Percentiles rank a stretch among this genome's conserved stretches.
phyloP scores from a whole-genome alignment of 2,329 filamentous ascomycete species.

The Aschersonia sp. region DNA sequence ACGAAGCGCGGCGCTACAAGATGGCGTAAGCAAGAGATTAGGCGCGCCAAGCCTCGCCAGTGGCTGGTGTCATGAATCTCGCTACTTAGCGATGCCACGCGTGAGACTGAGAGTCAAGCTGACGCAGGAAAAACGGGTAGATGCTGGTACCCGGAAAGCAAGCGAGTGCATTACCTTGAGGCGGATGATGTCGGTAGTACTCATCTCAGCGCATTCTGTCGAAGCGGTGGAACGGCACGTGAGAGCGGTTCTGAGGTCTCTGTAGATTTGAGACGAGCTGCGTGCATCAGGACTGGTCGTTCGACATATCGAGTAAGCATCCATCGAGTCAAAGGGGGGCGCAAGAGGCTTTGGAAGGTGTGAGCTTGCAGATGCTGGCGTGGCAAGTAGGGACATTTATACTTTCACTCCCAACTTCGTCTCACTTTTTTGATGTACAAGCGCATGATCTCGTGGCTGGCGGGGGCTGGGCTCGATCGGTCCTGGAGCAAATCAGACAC shows the following conservation, averaged over 20 bases:
- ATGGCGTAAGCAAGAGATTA: not conserved
- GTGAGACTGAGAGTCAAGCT: too few relatives aligned
- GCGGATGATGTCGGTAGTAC: too few relatives aligned
- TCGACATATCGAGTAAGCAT: slow-evolving; percentile 36
- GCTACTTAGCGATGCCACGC: too few relatives aligned
- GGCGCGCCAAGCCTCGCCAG: not conserved
- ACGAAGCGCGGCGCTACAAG: slow-evolving; percentile 8
- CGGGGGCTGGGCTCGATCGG: not conserved
- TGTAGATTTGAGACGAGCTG: slow-evolving; percentile 32
- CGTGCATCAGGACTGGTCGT: slow-evolving; percentile 25
- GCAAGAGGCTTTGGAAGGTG: too few relatives aligned
- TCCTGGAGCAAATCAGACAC: not conserved
- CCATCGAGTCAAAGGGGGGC: slow-evolving; percentile 20
- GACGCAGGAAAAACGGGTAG: too few relatives aligned
- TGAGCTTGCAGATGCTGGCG: too few relatives aligned
- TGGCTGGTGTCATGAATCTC: not conserved
- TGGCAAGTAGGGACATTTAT: not conserved
- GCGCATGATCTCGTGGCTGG: slow-evolving; percentile 2
- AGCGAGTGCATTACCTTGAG: too few relatives aligned
- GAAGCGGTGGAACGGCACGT: slow-evolving; percentile 16
- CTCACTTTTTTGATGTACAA: not conserved
- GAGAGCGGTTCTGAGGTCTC: slow-evolving; percentile 29
- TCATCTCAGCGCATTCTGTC: too few relatives aligned
- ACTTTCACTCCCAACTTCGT: not conserved
- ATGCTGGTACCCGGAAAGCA: too few relatives aligned